Evolutionary conservation across 2,329 filamentous ascomycete genomes (phyloP).

Genomic region (Paecilomyces sp.): DNA sequence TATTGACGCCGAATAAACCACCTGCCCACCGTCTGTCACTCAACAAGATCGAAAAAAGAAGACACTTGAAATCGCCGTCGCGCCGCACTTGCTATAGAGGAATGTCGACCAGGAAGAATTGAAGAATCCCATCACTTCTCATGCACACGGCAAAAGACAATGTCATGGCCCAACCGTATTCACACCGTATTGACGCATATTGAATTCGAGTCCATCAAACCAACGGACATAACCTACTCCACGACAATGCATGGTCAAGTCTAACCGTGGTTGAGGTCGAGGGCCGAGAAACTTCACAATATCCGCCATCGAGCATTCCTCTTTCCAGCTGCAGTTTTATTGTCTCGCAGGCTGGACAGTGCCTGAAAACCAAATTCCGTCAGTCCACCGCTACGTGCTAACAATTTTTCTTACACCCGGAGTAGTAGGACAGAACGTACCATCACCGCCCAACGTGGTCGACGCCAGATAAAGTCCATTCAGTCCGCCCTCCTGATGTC

Average conservation of each 20-base stretch:
- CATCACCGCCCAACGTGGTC: conserved; percentile 40
- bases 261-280: conserved; percentile 62
- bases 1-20: conserved; percentile 34
- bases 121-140: background rate
- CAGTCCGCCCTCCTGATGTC: conserved; percentile 36
- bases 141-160: no score
- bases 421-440: conserved; percentile 40
- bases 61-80: conserved; percentile 17
- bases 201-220: conserved; percentile 57
- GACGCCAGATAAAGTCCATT: conserved; percentile 43
- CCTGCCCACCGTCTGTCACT: conserved; percentile 27
- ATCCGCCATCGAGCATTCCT: conserved; percentile 54
- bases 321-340: conserved; percentile 35
- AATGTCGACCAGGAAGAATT: background rate
- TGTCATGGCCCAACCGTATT: no score
- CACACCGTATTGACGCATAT: conserved; percentile 46
- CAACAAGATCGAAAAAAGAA: conserved; percentile 22
- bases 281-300: conserved; percentile 64
- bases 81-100: conserved; percentile 17
- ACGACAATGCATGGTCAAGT: conserved; percentile 64
- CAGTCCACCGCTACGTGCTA: background rate
- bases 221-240: conserved; percentile 66
- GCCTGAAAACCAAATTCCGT: conserved; percentile 40
- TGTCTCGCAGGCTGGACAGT: conserved; percentile 50
- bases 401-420: conserved; percentile 18